Base-by-base conservation (phyloP, 257 asterid species). In the Forsythia viridissima region DNA sequence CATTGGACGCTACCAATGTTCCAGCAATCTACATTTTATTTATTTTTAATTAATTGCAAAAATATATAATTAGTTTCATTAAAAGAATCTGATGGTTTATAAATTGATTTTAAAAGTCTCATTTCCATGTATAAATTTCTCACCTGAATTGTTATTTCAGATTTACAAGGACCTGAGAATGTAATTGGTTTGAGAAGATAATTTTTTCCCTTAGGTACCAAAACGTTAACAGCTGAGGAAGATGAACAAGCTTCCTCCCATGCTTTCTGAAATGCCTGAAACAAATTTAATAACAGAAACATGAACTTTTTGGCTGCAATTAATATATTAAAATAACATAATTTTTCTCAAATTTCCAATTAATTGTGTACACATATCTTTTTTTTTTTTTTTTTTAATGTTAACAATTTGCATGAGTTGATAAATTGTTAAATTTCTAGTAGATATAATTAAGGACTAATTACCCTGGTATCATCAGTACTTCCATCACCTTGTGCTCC, bases 401-500 rank as follows among this genome's bases (percentile, higher is more conserved):
- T 30, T 63, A 6, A 18, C 3, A 5, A 16, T 16, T 61, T 61
- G 68, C 15, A 21, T 61, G n/a, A 21, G 11, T 63, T 8, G 63
- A 21, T 21, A 75, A 8, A 46, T 44, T 20, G 6, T 20, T 12
- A n/a, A 21, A 44, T n/a, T 63, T 5, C 13, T 13, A 3, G 18
- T 13, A 4, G n/a, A 71, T 10, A 20, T 71, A 38, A 51, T 16
- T 40, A 20, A 51, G 18, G 11, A 51, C 18, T 13, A 37, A 43
- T 76, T 82, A 88, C 95, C 91, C 76, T 10, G 43, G 88, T 73
- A 84, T 90, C 95, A 79, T 90, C 93, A 16, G 80, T 73, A 15
- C 9, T 81, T 76, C 93, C 96, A 77, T 91, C 93, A 44, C 91
- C 96, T 81, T 80, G 85, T 73, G 96, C 96, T 78, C 96, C 96